Conservation (phyloP, 129 eudicot species). For the Arctium lappa region DNA sequence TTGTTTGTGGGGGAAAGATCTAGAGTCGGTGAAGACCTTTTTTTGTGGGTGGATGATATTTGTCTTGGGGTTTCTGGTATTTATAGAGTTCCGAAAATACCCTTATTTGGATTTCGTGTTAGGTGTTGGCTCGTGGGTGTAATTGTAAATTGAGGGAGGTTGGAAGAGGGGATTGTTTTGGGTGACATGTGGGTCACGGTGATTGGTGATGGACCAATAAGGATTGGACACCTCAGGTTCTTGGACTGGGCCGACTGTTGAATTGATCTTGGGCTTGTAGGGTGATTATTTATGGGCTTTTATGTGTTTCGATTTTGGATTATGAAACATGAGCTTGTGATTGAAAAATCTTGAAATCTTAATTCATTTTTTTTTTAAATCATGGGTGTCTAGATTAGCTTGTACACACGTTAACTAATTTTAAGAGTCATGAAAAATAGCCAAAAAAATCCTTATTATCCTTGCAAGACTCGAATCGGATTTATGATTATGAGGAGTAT, state of each 20-base stretch:
- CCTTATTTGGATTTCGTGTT: background rate
- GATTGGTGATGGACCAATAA: background rate
- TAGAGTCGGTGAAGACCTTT: background rate
- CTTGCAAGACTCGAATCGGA: too few relatives aligned
- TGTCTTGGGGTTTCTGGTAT: background rate
- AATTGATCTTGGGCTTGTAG: background rate
- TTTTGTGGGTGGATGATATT: conserved; percentile 12
- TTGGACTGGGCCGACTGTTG: background rate
- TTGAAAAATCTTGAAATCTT: too few relatives aligned
- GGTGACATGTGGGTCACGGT: background rate
- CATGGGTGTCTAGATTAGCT: too few relatives aligned
- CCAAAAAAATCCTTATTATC: too few relatives aligned
- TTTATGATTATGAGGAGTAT: too few relatives aligned
- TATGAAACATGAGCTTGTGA: too few relatives aligned
- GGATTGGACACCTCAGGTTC: background rate
- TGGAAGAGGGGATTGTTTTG: background rate
- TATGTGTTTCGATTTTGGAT: background rate
- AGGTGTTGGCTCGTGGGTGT: background rate
- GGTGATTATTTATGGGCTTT: background rate
- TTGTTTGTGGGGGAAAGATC: conserved; percentile 1
- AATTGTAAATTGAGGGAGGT: background rate
- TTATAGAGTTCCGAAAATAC: background rate
- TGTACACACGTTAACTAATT: too few relatives aligned
- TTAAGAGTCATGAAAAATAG: too few relatives aligned
- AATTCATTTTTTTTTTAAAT: too few relatives aligned